A percentile compares a stretch with the other conserved stretches of the same genome.
phyloP scores from a whole-genome alignment of 1,284 basidiomycete species.

The Malassezia cuniculi region DNA sequence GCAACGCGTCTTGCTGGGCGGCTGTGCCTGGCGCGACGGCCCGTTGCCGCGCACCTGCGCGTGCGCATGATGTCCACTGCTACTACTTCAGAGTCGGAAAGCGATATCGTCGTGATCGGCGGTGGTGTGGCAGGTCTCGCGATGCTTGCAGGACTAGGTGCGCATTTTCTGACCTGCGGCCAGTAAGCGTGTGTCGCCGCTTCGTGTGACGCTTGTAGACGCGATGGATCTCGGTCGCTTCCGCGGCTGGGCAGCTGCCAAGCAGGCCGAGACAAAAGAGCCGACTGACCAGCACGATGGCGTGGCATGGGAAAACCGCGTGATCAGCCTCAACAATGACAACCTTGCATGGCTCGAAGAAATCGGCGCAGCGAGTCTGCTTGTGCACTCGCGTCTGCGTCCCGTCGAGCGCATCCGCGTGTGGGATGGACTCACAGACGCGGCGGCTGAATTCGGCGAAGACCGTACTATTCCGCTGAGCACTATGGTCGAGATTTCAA shows the following conservation, averaged over 20 bases:
- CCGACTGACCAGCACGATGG: conserved; percentile 15
- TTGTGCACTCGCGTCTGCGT: conserved; percentile 23
- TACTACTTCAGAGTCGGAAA: conserved; percentile 4
- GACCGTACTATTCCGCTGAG: conserved; percentile 19
- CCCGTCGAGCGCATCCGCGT: conserved; percentile 35
- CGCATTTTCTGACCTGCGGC: conserved; percentile 1
- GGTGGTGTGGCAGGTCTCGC: conserved; percentile 40
- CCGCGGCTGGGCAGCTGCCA: conserved; percentile 18
- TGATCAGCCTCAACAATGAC: conserved; percentile 35
- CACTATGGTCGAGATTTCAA: conserved; percentile 39
- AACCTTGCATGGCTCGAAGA: conserved; percentile 35
- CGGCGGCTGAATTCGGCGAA: conserved; percentile 33
- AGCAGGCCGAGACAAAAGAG: conserved; percentile 2
- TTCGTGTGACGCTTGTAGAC: conserved; percentile 29
- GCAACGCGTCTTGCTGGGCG: not conserved
- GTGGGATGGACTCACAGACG: conserved; percentile 40
- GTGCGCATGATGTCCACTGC: no score
- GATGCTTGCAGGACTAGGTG: conserved; percentile 13
- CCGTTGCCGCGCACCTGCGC: no score
- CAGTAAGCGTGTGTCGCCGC: conserved; percentile 3
- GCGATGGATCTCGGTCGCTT: conserved; percentile 23
- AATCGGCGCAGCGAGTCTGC: conserved; percentile 28
- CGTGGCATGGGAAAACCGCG: conserved; percentile 39
- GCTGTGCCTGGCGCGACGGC: not conserved
- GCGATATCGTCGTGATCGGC: conserved; percentile 38